These are phyloP conservation scores for Colletotrichum melonis DNA, from an alignment of 2,329 filamentous ascomycete species.

Conservation along the genomic window DNA sequence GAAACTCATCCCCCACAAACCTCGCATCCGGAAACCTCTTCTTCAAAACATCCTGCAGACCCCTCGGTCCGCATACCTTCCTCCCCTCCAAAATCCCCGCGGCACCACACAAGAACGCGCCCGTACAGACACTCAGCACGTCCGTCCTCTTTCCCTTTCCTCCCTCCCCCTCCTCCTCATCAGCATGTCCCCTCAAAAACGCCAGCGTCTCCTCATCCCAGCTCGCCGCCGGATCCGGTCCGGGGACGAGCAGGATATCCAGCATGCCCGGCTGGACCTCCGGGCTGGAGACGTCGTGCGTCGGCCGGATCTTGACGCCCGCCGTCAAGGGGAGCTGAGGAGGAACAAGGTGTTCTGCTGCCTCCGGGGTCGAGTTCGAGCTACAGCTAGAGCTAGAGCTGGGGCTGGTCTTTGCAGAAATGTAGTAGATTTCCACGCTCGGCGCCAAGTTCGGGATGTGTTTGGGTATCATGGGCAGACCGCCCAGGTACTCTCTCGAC, in stretches of 20 bases:
- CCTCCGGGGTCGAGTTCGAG: slow-evolving; percentile 33
- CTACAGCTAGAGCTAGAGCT: background rate
- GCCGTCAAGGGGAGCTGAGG: slow-evolving; percentile 54
- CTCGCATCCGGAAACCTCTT: slow-evolving; percentile 51
- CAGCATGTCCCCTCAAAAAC: slow-evolving; percentile 57
- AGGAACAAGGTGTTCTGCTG: slow-evolving; percentile 40
- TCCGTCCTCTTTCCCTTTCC: slow-evolving; percentile 49
- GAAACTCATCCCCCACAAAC: slow-evolving; percentile 57
- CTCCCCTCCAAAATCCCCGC: slow-evolving; percentile 60
- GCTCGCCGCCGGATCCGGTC: slow-evolving; percentile 53
- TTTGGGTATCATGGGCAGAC: slow-evolving; percentile 43
- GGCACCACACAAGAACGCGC: slow-evolving; percentile 58
- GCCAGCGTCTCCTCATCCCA: slow-evolving; percentile 48
- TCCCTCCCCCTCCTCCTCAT: slow-evolving; percentile 17
- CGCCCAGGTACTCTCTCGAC: slow-evolving; percentile 56
- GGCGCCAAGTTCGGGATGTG: slow-evolving; percentile 55
- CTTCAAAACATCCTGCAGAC: slow-evolving; percentile 52
- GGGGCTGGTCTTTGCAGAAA: slow-evolving; percentile 46
- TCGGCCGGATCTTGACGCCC: slow-evolving; percentile 49
- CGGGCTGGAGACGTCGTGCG: slow-evolving; percentile 55
- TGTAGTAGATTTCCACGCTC: slow-evolving; percentile 56
- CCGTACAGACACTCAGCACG: slow-evolving; percentile 64
- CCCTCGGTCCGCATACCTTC: slow-evolving; percentile 59
- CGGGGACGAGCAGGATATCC: slow-evolving; percentile 63
- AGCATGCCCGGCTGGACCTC: slow-evolving; percentile 62